A percentile compares a stretch with the other conserved stretches of the same genome.
Conservation (phyloP, 2,329 filamentous ascomycete species). For the Rutstroemia sp. region DNA sequence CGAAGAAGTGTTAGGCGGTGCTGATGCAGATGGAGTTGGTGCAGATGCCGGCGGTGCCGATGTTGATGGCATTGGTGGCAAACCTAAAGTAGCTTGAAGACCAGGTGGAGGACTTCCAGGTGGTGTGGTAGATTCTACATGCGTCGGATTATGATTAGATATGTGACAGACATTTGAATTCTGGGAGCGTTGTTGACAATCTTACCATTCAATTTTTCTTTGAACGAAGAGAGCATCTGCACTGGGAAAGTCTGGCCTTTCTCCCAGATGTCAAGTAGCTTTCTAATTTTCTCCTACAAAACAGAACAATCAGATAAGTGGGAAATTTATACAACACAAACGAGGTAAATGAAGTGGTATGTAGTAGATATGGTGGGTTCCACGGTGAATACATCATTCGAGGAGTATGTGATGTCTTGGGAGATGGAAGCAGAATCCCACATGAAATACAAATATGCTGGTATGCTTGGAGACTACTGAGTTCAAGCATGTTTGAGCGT, state of each 20-base stretch:
- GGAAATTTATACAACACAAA: conserved; percentile 19
- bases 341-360: conserved; percentile 1
- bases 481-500: conserved; percentile 42
- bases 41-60: conserved; percentile 35
- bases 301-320: conserved; percentile 41
- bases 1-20: conserved; percentile 49
- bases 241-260: conserved; percentile 85
- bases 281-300: conserved; percentile 87
- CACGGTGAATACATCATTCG: conserved; percentile 2
- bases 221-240: conserved; percentile 73
- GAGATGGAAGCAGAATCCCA: conserved; percentile 21
- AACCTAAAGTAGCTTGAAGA: conserved; percentile 34
- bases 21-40: conserved; percentile 35
- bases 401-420: conserved; percentile 13
- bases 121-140: conserved; percentile 66
- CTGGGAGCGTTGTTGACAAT: conserved; percentile 26
- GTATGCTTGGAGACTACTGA: conserved; percentile 14
- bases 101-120: conserved; percentile 44
- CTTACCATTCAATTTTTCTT: conserved; percentile 72
- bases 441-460: conserved; percentile 7
- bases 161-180: conserved; percentile 17
- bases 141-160: conserved; percentile 32
- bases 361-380: neutral
- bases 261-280: conserved; percentile 97
- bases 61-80: conserved; percentile 30